Conservation (phyloP, 805 yeast species). For the Millerozyma miso region DNA sequence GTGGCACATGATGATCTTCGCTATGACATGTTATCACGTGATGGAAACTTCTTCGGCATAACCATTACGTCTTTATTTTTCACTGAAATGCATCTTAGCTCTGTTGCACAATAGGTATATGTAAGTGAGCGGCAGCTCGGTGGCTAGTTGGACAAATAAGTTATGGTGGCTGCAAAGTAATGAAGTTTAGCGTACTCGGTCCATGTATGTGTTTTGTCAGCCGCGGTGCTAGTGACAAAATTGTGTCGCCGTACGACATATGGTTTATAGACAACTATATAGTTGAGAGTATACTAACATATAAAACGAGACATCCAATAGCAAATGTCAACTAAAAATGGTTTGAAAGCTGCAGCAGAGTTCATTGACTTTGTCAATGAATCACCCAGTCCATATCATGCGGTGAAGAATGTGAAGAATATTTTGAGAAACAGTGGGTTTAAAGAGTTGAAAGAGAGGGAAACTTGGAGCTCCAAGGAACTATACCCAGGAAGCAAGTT, state of each 20-base stretch:
- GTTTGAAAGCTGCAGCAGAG: conserved; percentile 45
- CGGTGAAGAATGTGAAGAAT: conserved; percentile 63
- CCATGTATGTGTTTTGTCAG: too few species aligned
- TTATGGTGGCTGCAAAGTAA: too few species aligned
- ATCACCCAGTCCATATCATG: conserved; percentile 95
- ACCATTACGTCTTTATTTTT: neutral
- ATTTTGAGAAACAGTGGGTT: conserved; percentile 62
- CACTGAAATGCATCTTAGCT: too few species aligned
- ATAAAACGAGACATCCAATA: neutral
- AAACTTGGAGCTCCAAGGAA: conserved; percentile 56
- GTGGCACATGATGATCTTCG: neutral
- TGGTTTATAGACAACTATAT: neutral
- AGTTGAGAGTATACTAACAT: neutral
- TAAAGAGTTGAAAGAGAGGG: conserved; percentile 65
- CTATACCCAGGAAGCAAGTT: conserved; percentile 60
- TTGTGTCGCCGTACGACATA: neutral
- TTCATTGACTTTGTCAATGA: conserved; percentile 75
- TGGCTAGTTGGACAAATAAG: too few species aligned
- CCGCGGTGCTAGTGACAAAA: too few species aligned
- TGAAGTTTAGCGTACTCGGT: too few species aligned
- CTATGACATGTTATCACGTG: conserved; percentile 7
- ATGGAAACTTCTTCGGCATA: neutral
- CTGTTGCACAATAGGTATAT: too few species aligned
- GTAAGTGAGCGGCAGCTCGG: too few species aligned
- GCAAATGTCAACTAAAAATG: conserved; percentile 6